A percentile compares a stretch with the other conserved stretches of the same genome.
These are phyloP conservation scores for Hyaloscypha finlandica DNA, from an alignment of 495 filamentous ascomycete genomes.

Conservation along the genomic window DNA sequence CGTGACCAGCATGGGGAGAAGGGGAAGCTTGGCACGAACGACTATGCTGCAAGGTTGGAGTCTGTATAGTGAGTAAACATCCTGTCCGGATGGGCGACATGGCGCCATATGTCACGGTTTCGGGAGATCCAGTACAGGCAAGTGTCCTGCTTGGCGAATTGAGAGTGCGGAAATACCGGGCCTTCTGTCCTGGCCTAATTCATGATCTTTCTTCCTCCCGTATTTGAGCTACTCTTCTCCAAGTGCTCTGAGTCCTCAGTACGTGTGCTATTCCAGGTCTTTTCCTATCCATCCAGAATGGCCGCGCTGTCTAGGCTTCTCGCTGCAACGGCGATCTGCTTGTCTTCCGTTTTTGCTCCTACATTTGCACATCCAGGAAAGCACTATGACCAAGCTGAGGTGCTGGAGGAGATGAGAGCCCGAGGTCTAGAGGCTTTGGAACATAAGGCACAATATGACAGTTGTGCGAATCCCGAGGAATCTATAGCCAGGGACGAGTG, in stretches of 20 bases:
- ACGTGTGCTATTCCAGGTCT: neutral
- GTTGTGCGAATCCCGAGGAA: constrained; percentile 4
- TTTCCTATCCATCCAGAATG: neutral
- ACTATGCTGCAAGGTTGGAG: no score
- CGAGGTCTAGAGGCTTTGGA: constrained; percentile 11
- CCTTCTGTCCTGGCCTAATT: no score
- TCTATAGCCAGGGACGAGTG: constrained; percentile 2
- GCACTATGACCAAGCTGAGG: constrained; percentile 31
- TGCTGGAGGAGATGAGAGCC: constrained; percentile 34
- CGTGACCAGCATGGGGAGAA: no score
- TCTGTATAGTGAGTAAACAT: neutral
- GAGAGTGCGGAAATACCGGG: neutral
- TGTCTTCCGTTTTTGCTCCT: neutral
- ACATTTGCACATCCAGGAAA: constrained; percentile 41
- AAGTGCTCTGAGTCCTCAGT: neutral
- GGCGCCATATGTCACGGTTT: neutral
- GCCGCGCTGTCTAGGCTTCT: neutral
- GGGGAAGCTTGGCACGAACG: no score
- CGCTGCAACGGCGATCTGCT: neutral
- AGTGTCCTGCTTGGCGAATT: neutral
- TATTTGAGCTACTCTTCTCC: constrained; percentile 8
- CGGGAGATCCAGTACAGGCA: neutral
- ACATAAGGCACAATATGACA: neutral
- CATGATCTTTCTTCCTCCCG: neutral
- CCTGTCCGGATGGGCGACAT: neutral